A percentile compares a stretch with the other conserved stretches of the same genome.
Conservation (phyloP, 148 eudicot genomes). For the Amaranthus hypochondriacus region DNA sequence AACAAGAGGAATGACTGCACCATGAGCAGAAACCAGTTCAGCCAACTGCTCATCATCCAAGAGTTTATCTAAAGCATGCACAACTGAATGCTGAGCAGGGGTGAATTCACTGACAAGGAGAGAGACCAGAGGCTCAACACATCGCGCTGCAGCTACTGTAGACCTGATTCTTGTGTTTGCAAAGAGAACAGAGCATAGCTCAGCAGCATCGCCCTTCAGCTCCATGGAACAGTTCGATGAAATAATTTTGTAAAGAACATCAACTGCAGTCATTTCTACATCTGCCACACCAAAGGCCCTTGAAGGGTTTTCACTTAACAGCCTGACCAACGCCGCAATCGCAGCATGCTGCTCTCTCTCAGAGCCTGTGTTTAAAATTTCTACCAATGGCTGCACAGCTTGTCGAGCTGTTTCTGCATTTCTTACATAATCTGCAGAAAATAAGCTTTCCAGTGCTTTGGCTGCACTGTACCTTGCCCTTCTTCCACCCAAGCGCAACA, state of each 20-base stretch:
- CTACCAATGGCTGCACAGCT: constrained; percentile 96
- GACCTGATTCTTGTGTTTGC: constrained; percentile 87
- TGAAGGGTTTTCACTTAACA: constrained; percentile 84
- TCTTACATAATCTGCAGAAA: constrained; percentile 90
- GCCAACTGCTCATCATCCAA: constrained; percentile 89
- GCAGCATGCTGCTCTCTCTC: constrained; percentile 99
- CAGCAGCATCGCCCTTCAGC: constrained; percentile 91
- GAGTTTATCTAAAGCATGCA: constrained; percentile 84
- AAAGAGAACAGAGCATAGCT: constrained; percentile 84
- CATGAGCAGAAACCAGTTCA: constrained; percentile 83
- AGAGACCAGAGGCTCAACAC: constrained; percentile 91
- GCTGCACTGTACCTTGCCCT: constrained; percentile 97
- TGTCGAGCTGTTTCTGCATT: constrained; percentile 89
- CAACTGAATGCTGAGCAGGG: constrained; percentile 85
- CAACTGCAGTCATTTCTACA: constrained; percentile 89
- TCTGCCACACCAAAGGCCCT: constrained; percentile 87
- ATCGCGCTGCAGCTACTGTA: constrained; percentile 79
- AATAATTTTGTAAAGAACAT: constrained; percentile 87
- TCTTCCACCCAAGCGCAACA: constrained; percentile 94
- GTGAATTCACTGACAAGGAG: constrained; percentile 77
- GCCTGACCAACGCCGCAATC: constrained; percentile 81
- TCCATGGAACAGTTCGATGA: constrained; percentile 82
- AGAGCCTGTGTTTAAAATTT: constrained; percentile 75
- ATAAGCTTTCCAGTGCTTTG: constrained; percentile 86
- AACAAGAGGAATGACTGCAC: constrained; percentile 93